A percentile compares a stretch with the other conserved stretches of the same genome.
phyloP scores from a whole-genome alignment of 257 asterid genomes.

The Vinca minor region DNA sequence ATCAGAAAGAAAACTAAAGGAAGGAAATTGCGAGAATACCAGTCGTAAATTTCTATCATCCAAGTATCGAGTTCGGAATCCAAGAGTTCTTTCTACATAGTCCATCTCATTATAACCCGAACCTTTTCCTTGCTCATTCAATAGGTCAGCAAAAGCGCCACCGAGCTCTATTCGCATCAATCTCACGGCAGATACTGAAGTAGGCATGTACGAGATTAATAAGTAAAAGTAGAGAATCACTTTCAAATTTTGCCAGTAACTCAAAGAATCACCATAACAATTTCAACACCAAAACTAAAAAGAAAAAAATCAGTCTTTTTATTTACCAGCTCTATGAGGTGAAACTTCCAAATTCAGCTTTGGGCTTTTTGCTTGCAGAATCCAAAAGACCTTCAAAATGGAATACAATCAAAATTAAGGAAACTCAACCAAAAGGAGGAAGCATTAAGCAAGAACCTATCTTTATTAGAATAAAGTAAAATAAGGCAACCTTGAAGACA shows the following conservation, averaged over 20 bases:
- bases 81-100: slow-evolving; percentile 88
- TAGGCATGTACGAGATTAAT: background rate
- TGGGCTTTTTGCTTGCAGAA: slow-evolving; percentile 27
- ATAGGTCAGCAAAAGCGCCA: slow-evolving; percentile 90
- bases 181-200: slow-evolving; percentile 79
- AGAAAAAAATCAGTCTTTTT: slow-evolving; percentile 1
- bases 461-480: background rate
- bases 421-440: background rate
- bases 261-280: slow-evolving; percentile 1
- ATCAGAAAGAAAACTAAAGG: slow-evolving; percentile 5
- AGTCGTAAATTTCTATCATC: slow-evolving; percentile 87
- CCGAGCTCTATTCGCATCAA: slow-evolving; percentile 87
- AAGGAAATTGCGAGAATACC: slow-evolving; percentile 30
- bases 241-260: background rate
- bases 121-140: slow-evolving; percentile 91
- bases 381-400: slow-evolving; percentile 29
- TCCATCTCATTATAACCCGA: slow-evolving; percentile 91
- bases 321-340: slow-evolving; percentile 90
- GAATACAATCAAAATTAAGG: slow-evolving; percentile 13
- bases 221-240: background rate
- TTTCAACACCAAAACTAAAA: background rate
- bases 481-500: background rate
- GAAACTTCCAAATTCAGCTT: slow-evolving; percentile 69
- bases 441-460: background rate
- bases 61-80: slow-evolving; percentile 70